phyloP scores from a whole-genome alignment of 177 flowering plant species.

The Tripterygium wilfordii region DNA sequence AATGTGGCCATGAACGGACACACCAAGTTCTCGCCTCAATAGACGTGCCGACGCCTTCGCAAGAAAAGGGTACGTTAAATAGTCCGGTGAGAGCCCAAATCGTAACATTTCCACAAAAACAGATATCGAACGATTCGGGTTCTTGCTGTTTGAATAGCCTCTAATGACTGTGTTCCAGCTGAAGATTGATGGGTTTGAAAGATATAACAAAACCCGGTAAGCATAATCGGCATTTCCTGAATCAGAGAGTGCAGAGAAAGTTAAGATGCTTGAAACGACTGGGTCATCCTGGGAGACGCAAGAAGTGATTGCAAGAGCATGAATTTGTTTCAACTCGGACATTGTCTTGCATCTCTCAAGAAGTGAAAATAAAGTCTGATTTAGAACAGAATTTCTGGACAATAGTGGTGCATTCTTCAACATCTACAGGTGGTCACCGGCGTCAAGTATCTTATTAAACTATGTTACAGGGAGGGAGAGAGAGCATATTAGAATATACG shows the following conservation, averaged over 20 bases:
- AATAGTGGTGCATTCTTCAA: conserved; percentile 3
- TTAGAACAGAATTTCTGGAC: conserved; percentile 1
- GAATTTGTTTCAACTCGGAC: conserved; percentile 24
- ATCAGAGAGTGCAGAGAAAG: conserved; percentile 22
- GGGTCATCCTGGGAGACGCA: conserved; percentile 24
- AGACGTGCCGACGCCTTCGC: conserved; percentile 29
- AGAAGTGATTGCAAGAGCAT: conserved; percentile 20
- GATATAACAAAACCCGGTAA: conserved; percentile 12
- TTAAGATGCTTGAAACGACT: conserved; percentile 19
- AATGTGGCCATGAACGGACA: conserved; percentile 21
- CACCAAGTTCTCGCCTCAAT: conserved; percentile 14
- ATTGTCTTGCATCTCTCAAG: conserved; percentile 30
- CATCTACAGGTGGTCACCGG: neutral
- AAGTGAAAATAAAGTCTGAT: conserved; percentile 8
- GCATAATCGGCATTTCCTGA: conserved; percentile 21
- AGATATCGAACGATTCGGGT: conserved; percentile 21
- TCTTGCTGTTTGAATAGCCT: conserved; percentile 31
- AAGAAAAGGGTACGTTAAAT: conserved; percentile 38
- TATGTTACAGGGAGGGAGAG: too few species aligned
- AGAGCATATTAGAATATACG: too few species aligned
- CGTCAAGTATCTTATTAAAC: too few species aligned
- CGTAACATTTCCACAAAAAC: conserved; percentile 33
- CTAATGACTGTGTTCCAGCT: conserved; percentile 32
- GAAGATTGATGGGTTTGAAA: conserved; percentile 17
- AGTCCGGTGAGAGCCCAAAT: conserved; percentile 24